Evolutionary conservation across 2,329 filamentous ascomycete species (phyloP), one percentile per base, ranked within the genome.

Genomic region (Whalleya microplaca): DNA sequence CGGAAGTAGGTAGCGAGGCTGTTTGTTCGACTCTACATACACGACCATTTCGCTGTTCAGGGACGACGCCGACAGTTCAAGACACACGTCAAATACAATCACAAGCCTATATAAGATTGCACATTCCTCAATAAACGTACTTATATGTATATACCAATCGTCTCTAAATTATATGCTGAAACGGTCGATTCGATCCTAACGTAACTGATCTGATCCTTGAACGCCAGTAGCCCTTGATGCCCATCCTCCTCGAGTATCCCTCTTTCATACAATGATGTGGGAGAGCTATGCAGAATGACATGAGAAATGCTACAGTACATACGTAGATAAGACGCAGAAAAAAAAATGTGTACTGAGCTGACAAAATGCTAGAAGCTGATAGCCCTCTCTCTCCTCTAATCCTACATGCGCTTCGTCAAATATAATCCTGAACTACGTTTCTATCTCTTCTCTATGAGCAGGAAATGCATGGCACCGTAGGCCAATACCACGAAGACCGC

Each of bases 401-500:
- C 54, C 55, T 63, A 63, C 57, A 60, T 9, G 7, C 45, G 41
- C 49, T 45, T n/a, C 52, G 27, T 45, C n/a, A 8, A 46, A 45
- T n/a, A 16, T 53, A 18, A 56, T 49, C 32, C n/a, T 42, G 19
- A 37, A 45, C 9, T 14, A 12, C 45, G 45, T n/a, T 44, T 65
- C 64, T 81, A 94, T 69, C 91, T 83, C 81, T 87, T 94, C 82
- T 99, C 95, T 20, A 99, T 86, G 46, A 99, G 84, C 68, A 99
- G 76, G 59, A 98, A 76, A 78, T 99, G 95, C 92, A 99, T 96
- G 16, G 94, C 93, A 27, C 77, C 79, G 72, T 98, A 99, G 6
- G 95, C 94, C 64, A 98, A 79, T 44, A 97, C 76, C 47, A 98
- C 86, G 70, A 98, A 99, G 0, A 85, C 82, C 0, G 84, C 88